Percentiles rank a stretch among this genome's conserved stretches.
Conservation (phyloP, 768 basidiomycete species). For the Lactifluus hygrophoroides region DNA sequence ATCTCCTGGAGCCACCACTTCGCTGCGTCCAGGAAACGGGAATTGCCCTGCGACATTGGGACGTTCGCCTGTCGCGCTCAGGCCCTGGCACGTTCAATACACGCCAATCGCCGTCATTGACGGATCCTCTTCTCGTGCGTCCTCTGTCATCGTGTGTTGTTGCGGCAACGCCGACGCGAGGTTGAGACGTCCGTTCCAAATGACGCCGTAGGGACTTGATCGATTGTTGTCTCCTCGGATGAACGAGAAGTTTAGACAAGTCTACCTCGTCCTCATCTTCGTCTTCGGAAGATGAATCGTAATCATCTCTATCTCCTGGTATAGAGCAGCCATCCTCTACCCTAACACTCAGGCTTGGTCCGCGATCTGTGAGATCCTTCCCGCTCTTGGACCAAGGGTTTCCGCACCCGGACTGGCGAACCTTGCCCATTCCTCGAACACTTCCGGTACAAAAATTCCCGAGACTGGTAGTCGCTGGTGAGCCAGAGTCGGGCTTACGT, state of each 20-base stretch:
- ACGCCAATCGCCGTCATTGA: conserved; percentile 18
- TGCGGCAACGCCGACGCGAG: neutral
- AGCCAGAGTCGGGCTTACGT: conserved; percentile 6
- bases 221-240: conserved; percentile 63
- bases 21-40: conserved; percentile 13
- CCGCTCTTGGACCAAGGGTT: conserved; percentile 19
- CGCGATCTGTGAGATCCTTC: conserved; percentile 25
- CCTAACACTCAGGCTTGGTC: conserved; percentile 30
- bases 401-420: conserved; percentile 6
- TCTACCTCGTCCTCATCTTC: conserved; percentile 51
- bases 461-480: neutral
- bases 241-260: conserved; percentile 58
- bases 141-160: neutral
- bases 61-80: neutral
- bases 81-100: neutral
- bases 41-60: conserved; percentile 6
- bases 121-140: conserved; percentile 16
- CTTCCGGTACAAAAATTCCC: conserved; percentile 17
- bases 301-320: conserved; percentile 20
- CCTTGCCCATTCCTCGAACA: conserved; percentile 25
- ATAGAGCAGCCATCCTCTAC: conserved; percentile 52
- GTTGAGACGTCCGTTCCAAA: conserved; percentile 28
- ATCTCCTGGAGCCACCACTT: neutral
- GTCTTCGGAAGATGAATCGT: conserved; percentile 28
- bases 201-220: conserved; percentile 65